Evolutionary conservation across 345 rosid genomes (phyloP).

Genomic region (Camelina neglecta): DNA sequence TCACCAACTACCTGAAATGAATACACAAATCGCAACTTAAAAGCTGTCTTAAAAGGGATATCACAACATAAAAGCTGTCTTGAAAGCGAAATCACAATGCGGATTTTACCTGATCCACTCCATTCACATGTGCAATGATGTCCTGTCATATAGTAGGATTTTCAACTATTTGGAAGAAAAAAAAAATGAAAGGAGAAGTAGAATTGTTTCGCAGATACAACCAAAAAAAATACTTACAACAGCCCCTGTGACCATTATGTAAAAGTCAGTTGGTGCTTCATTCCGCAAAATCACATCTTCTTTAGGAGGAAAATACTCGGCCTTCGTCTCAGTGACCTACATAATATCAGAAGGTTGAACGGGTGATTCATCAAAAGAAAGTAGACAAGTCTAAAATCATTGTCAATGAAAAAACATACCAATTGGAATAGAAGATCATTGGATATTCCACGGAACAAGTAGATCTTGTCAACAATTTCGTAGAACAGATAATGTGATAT

Average conservation of each 20-base stretch:
- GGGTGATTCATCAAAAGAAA: conserved; percentile 1
- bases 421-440: conserved; percentile 90
- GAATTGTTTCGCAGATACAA: neutral
- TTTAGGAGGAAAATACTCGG: conserved; percentile 90
- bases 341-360: conserved; percentile 34
- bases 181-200: conserved; percentile 38
- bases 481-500: conserved; percentile 77
- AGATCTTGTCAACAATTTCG: conserved; percentile 70
- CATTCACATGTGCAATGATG: conserved; percentile 53
- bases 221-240: conserved; percentile 54
- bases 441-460: conserved; percentile 88
- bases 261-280: conserved; percentile 89
- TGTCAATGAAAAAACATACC: conserved; percentile 51
- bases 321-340: conserved; percentile 91
- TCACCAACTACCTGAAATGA: conserved; percentile 65
- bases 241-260: conserved; percentile 81
- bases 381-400: neutral
- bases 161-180: neutral
- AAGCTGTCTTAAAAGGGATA: too few species aligned
- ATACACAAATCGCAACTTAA: conserved; percentile 17
- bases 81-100: neutral
- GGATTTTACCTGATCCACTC: conserved; percentile 63
- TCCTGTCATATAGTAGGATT: conserved; percentile 52
- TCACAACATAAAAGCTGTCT: neutral
- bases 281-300: conserved; percentile 93